Conservation (phyloP, 257 asterid species). For the Ilex asprella region DNA sequence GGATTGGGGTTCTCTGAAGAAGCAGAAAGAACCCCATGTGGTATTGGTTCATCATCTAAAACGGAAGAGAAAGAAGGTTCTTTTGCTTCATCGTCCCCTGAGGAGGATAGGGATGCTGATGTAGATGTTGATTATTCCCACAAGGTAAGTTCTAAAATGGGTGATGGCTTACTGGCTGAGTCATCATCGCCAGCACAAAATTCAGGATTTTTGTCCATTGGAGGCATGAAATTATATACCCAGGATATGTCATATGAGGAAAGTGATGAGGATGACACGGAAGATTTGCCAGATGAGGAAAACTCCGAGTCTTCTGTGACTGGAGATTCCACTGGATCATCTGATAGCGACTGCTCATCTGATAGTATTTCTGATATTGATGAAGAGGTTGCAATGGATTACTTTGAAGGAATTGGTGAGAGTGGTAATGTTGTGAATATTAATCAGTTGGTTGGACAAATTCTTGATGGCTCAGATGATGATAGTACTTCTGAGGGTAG, state of each 20-base stretch:
- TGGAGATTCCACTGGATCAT: conserved; percentile 42
- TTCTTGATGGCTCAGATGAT: conserved; percentile 24
- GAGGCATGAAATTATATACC: conserved; percentile 75
- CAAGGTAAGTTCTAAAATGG: conserved; percentile 25
- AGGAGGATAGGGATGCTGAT: conserved; percentile 27
- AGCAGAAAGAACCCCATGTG: conserved; percentile 32
- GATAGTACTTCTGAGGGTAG: conserved; percentile 32
- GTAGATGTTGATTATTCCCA: conserved; percentile 14
- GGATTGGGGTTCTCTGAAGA: conserved; percentile 71
- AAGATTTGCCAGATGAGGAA: conserved; percentile 42
- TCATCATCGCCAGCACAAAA: conserved; percentile 32
- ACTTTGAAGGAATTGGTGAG: conserved; percentile 77
- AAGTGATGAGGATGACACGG: conserved; percentile 30
- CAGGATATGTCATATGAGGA: conserved; percentile 62
- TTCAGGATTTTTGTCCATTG: conserved; percentile 68
- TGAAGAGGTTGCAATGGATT: conserved; percentile 86
- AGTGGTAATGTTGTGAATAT: conserved; percentile 35
- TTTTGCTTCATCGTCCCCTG: conserved; percentile 32
- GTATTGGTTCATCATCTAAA: conserved; percentile 36
- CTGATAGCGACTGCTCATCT: conserved; percentile 43
- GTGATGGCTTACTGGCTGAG: conserved; percentile 27
- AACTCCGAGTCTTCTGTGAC: conserved; percentile 44
- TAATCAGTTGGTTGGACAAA: conserved; percentile 44
- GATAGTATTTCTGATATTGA: conserved; percentile 70
- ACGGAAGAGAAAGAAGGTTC: conserved; percentile 44